A percentile compares a stretch with the other conserved stretches of the same genome.
phyloP scores from a whole-genome alignment of 305 asterid genomes.

The Fraxinus floribunda region DNA sequence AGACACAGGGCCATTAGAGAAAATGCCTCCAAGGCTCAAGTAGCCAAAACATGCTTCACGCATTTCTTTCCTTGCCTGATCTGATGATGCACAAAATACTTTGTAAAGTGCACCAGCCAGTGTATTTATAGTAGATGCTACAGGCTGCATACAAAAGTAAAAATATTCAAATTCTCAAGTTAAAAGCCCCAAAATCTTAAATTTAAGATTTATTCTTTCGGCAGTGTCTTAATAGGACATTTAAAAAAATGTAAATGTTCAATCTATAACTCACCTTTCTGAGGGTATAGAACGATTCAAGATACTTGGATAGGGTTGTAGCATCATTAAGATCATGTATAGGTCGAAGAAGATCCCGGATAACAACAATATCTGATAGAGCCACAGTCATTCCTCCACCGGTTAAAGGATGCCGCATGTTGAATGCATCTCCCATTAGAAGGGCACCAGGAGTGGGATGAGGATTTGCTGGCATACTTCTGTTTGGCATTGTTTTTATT shows the following conservation, averaged over 20 bases:
- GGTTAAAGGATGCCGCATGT: constrained; percentile 81
- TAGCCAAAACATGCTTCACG: constrained; percentile 72
- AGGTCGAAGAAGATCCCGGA: constrained; percentile 72
- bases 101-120: constrained; percentile 75
- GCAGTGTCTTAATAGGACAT: background rate
- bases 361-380: constrained; percentile 66
- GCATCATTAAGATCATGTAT: constrained; percentile 45
- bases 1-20: constrained; percentile 54
- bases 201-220: background rate
- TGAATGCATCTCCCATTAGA: constrained; percentile 74
- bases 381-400: constrained; percentile 98
- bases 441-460: constrained; percentile 79
- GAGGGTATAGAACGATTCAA: constrained; percentile 72
- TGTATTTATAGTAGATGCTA: constrained; percentile 78
- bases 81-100: constrained; percentile 74
- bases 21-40: constrained; percentile 67
- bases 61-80: constrained; percentile 74
- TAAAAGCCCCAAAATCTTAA: background rate
- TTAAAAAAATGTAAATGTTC: background rate
- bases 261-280: constrained; percentile 46
- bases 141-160: constrained; percentile 50
- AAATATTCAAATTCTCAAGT: background rate
- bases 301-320: constrained; percentile 50
- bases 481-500: constrained; percentile 73
- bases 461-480: constrained; percentile 86